These are phyloP conservation scores for Neurospora pannonica DNA, from an alignment of 495 filamentous ascomycete species.

Conservation along the genomic window DNA sequence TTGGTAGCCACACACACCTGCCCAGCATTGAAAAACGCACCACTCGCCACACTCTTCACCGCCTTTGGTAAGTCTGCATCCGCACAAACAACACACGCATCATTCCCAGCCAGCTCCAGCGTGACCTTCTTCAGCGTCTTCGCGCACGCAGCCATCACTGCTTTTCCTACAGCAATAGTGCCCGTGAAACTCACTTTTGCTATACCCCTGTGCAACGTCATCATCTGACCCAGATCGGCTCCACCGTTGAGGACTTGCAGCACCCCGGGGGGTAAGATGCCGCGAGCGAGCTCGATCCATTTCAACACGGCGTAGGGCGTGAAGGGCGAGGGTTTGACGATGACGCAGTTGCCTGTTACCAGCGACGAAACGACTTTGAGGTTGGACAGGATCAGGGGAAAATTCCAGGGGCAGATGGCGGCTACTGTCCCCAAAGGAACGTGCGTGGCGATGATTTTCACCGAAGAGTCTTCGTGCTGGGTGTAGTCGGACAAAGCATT, in stretches of 20 bases:
- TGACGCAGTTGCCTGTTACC: conserved; percentile 51
- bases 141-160: conserved; percentile 50
- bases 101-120: conserved; percentile 54
- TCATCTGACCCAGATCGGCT: conserved; percentile 50
- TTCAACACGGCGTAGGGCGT: conserved; percentile 62
- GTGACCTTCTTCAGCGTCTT: conserved; percentile 50
- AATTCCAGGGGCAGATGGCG: conserved; percentile 58
- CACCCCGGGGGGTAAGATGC: conserved; percentile 55
- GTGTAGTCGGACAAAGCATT: conserved; percentile 13
- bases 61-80: conserved; percentile 56
- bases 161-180: conserved; percentile 53
- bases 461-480: too few relatives aligned
- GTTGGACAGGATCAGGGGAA: conserved; percentile 44
- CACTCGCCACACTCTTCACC: conserved; percentile 40
- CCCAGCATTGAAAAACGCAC: conserved; percentile 52
- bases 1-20: conserved; percentile 49
- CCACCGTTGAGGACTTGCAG: conserved; percentile 63
- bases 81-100: conserved; percentile 53
- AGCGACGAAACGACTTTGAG: conserved; percentile 49
- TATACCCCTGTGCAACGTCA: conserved; percentile 49
- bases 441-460: conserved; percentile 42
- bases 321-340: conserved; percentile 56
- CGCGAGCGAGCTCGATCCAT: conserved; percentile 50
- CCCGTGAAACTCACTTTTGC: conserved; percentile 65
- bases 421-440: conserved; percentile 44